phyloP scores from a whole-genome alignment of 805 yeast genomes.

The Starmerella etchellsii region DNA sequence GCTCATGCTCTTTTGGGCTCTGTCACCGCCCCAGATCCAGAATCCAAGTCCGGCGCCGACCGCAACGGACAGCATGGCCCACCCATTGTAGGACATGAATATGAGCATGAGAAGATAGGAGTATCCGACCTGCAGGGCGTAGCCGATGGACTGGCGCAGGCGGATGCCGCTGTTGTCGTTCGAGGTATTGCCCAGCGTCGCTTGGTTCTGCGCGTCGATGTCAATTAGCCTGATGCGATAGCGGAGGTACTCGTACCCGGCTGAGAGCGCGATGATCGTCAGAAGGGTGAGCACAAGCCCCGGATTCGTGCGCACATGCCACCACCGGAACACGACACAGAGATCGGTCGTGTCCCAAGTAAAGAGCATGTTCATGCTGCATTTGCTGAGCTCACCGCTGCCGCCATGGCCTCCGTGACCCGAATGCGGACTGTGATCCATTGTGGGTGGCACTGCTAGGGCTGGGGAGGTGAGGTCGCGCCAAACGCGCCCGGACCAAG shows the following conservation, averaged over 20 bases:
- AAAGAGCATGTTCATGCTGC: slow-evolving; percentile 42
- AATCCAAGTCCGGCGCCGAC: slow-evolving; percentile 62
- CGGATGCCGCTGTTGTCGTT: background rate
- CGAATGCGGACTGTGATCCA: slow-evolving; percentile 14
- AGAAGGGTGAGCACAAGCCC: slow-evolving; percentile 43
- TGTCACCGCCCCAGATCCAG: slow-evolving; percentile 39
- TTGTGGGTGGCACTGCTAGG: background rate
- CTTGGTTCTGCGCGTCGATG: slow-evolving; percentile 4
- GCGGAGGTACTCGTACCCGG: slow-evolving; percentile 52
- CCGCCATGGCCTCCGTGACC: slow-evolving; percentile 18
- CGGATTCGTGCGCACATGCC: slow-evolving; percentile 50
- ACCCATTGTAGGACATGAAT: slow-evolving; percentile 75
- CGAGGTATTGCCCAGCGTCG: slow-evolving; percentile 1
- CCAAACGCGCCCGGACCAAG: too few species aligned
- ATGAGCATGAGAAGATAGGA: slow-evolving; percentile 51
- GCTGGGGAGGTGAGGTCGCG: too few species aligned
- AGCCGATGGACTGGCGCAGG: slow-evolving; percentile 17
- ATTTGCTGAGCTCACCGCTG: slow-evolving; percentile 15
- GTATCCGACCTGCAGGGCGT: slow-evolving; percentile 23
- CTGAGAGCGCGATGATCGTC: slow-evolving; percentile 36
- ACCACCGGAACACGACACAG: slow-evolving; percentile 64
- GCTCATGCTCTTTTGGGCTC: slow-evolving; percentile 19
- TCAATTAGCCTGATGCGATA: slow-evolving; percentile 18
- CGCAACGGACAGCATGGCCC: slow-evolving; percentile 66
- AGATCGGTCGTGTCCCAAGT: slow-evolving; percentile 66